A percentile compares a stretch with the other conserved stretches of the same genome.
These are phyloP conservation scores for Ehretia macrophylla DNA, from an alignment of 257 asterid species.

Conservation along the genomic window DNA sequence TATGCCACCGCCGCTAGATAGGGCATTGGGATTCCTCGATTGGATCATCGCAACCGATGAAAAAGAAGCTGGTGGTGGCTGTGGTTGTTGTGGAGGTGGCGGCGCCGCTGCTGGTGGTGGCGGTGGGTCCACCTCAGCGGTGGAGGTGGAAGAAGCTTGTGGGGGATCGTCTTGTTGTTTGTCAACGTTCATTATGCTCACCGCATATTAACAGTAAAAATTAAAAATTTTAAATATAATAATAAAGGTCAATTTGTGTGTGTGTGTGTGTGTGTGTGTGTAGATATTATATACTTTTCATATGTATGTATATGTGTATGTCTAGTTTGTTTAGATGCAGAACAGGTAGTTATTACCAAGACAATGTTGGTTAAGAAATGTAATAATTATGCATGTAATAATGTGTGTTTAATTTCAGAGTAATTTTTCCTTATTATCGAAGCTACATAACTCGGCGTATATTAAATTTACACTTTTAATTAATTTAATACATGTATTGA, in stretches of 20 bases:
- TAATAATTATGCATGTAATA: background rate
- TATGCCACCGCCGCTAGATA: conserved; percentile 59
- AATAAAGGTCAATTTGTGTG: background rate
- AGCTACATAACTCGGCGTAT: no score
- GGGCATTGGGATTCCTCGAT: conserved; percentile 38
- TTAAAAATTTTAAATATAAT: background rate
- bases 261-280: background rate
- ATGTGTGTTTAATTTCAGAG: no score
- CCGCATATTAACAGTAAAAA: conserved; percentile 10
- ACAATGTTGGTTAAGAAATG: no score
- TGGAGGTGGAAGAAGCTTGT: conserved; percentile 11
- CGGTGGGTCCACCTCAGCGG: conserved; percentile 2
- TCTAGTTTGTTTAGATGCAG: background rate
- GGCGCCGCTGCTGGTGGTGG: conserved; percentile 4
- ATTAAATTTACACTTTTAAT: no score
- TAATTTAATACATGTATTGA: no score
- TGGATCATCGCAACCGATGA: conserved; percentile 20
- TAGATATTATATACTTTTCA: no score
- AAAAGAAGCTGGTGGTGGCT: background rate
- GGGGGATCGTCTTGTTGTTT: conserved; percentile 1
- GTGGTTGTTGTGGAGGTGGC: background rate
- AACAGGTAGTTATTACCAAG: background rate
- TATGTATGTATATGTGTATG: background rate
- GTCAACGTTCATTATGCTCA: conserved; percentile 16
- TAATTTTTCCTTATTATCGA: no score